Evolutionary conservation across 129 eudicot genomes (phyloP).

Genomic region (Scalesia atractyloides): DNA sequence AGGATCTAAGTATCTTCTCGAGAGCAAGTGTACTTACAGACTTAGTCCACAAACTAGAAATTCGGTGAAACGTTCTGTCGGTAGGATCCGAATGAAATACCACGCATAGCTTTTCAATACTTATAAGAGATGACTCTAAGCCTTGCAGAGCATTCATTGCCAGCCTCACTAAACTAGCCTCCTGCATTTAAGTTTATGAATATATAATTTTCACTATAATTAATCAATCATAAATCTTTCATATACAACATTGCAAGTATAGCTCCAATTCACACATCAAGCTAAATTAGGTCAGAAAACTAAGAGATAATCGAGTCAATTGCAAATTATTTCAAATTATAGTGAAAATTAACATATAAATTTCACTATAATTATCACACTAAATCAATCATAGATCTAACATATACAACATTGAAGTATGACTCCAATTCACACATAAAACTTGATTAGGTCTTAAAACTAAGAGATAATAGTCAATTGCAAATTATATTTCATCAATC

Average conservation of each 20-base stretch:
- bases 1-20: constrained; percentile 74
- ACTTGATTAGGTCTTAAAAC: neutral
- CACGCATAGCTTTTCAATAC: constrained; percentile 61
- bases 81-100: constrained; percentile 65
- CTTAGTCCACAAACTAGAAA: constrained; percentile 71
- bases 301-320: neutral
- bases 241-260: neutral
- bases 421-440: neutral
- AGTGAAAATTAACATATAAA: no score
- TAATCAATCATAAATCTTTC: constrained; percentile 5
- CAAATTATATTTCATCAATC: neutral
- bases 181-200: constrained; percentile 42
- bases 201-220: neutral
- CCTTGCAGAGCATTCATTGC: constrained; percentile 93
- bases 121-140: constrained; percentile 67
- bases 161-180: constrained; percentile 89
- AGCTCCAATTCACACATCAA: neutral
- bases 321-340: neutral
- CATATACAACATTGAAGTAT: neutral
- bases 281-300: neutral
- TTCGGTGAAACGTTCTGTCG: constrained; percentile 76
- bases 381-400: no score
- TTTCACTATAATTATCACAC: no score
- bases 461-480: neutral
- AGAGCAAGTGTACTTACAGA: constrained; percentile 69